Evolutionary conservation across 345 rosid genomes (phyloP), one percentile per base, ranked within the genome.

Genomic region (Brassica cretica): DNA sequence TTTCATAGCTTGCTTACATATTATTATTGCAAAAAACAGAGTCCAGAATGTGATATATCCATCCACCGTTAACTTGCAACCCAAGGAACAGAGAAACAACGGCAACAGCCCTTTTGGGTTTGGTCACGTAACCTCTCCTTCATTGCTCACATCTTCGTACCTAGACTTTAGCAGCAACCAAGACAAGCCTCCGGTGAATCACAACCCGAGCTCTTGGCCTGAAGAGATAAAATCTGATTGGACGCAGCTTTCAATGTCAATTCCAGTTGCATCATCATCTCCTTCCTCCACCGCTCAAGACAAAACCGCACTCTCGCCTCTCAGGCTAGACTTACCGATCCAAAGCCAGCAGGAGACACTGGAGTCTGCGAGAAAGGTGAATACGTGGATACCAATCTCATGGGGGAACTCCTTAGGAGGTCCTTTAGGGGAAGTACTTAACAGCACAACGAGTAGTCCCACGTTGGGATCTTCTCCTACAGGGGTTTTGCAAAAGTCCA

Each of bases 231-330:
- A 86, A 61, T 76, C 96, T 0, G 90, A 88, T 72, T 85, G 89
- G 89, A 89, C 92, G 14, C 90, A 84, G 71, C 90, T 91, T 10
- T 88, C 92, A 9, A 87, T 90, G 86, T 86, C 94, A 16, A 87
- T 84, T 16, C 92, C 92, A 37, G 76, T 86, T 61, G 70, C 80
- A 64, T 86, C 86, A 21, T 74, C 89, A 16, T 74, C 89, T 7
- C 78, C 95, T 6, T 64, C 87, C 5, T 75, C 83, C 33, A 56
- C 1, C 18, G 44, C 33, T 5, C 79, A 76, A 46, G 87, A 88
- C 55, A 87, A 85, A 67, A 66, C 35, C 15, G 64, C 83, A 0
- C 56, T 84, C 58, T 88, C 92, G 6, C 87, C 93, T 6, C 83
- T 85, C 5, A 84, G 88, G 68, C 78, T 89, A 39, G 87, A 86